Evolutionary conservation across 2,329 filamentous ascomycete genomes (phyloP).

Genomic region (Diaporthe amygdali): DNA sequence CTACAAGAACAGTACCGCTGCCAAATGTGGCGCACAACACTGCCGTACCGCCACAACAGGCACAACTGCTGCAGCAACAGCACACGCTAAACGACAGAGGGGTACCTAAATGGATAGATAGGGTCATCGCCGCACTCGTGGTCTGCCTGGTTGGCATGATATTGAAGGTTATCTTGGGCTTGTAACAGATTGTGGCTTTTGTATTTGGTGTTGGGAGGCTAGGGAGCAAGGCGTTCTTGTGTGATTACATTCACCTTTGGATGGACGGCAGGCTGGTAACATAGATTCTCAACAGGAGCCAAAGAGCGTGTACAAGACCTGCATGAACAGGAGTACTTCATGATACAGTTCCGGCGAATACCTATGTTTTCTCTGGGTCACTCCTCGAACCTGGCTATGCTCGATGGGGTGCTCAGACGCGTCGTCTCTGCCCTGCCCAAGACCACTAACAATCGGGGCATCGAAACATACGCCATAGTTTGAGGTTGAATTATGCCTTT

Average conservation of each 20-base stretch:
- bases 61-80: constrained; percentile 22
- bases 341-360: neutral
- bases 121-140: constrained; percentile 76
- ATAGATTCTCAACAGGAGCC: neutral
- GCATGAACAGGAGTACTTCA: neutral
- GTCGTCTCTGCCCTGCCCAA: neutral
- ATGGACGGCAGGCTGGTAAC: neutral
- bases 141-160: constrained; percentile 75
- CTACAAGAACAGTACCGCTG: constrained; percentile 40
- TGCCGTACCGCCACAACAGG: constrained; percentile 17
- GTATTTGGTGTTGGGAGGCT: neutral
- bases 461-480: too few relatives aligned
- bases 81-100: constrained; percentile 44
- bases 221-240: constrained; percentile 2
- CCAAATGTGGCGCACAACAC: constrained; percentile 24
- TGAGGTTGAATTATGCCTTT: too few relatives aligned
- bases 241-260: neutral
- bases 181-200: neutral
- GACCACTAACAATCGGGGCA: neutral
- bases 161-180: constrained; percentile 53
- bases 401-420: too few relatives aligned
- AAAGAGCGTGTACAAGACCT: neutral
- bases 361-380: neutral
- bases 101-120: constrained; percentile 79
- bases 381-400: neutral